A percentile compares a stretch with the other conserved stretches of the same genome.
phyloP scores from a whole-genome alignment of 2,329 filamentous ascomycete species.

The Fusarium gaditjirri region DNA sequence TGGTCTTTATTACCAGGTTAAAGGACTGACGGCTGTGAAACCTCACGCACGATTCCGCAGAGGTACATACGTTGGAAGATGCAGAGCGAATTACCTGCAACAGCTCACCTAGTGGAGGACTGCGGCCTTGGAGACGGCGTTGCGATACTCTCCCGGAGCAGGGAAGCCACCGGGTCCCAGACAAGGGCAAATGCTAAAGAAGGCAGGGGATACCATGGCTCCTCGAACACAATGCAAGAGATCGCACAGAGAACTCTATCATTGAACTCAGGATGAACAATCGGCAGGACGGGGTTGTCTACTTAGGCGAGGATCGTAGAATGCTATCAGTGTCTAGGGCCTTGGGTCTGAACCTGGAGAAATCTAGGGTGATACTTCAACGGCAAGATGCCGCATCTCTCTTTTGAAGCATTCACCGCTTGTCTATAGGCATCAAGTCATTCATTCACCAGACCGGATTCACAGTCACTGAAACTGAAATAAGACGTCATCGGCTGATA shows the following conservation, averaged over 20 bases:
- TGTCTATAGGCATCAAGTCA: not conserved
- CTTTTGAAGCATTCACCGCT: not conserved
- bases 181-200: constrained; percentile 73
- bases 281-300: accelerated
- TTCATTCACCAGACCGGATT: not conserved
- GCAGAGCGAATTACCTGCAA: constrained; percentile 55
- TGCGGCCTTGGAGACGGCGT: constrained; percentile 53
- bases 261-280: not conserved
- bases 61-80: constrained; percentile 58
- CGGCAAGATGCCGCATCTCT: not conserved
- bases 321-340: not conserved
- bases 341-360: not conserved
- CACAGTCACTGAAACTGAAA: not conserved
- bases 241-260: not conserved
- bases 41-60: constrained; percentile 61
- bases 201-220: constrained; percentile 74
- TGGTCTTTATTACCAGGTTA: constrained; percentile 65
- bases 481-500: not conserved
- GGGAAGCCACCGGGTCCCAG: constrained; percentile 67
- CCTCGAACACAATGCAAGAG: constrained; percentile 57
- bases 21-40: constrained; percentile 67
- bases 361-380: not conserved
- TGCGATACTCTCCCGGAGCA: constrained; percentile 56
- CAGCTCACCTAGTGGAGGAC: constrained; percentile 64
- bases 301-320: accelerated